Base-by-base conservation (phyloP, 2,329 filamentous ascomycete genomes). In the Thielaviopsis punctulata region DNA sequence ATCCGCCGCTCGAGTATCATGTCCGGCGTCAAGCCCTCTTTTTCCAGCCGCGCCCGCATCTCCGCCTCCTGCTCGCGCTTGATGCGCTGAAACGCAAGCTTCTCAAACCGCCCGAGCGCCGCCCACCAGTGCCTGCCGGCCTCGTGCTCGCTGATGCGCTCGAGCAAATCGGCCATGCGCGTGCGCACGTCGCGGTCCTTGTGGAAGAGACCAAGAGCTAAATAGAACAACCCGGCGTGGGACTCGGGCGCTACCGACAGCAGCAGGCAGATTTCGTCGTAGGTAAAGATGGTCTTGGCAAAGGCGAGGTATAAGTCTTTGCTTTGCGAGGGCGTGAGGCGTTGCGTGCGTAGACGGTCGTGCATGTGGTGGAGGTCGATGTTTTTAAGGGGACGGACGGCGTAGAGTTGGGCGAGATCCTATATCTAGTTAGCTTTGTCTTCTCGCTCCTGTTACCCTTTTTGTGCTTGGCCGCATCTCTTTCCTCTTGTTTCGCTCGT, bases 71-170 rank as follows among this genome's bases (percentile, higher is more conserved):
- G 66, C 59, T 79, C 87, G 55, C 82, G 76, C 63, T 83, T 81
- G 48, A 93, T 80, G 48, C 90, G 76, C 58, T 84, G 81, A 61
- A 84, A 95, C 2, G 85, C 90, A 57, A 94, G 68, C 67, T 90
- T 93, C 59, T 89, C 83, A 62, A 95, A 98, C 45, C 86, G 75
- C 54, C 88, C 92, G 48, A 98, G 69, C 25, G 79, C 79, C 58
- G 76, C 79, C 86, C 90, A 98, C 75, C 92, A 96, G 66, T 96
- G 87, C 61, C 88, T 77, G 1, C 92, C 92, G 9, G 88, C 92
- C 62, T 93, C 84, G 66, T 98, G 90, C 53, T 83, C 80, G 58
- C 80, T 77, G 52, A 98, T 80, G 21, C 88, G 76, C 58, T 90
- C 87, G 21, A 98, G 66, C 33, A 98, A 68, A 56, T 85, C 85